Conservation (phyloP, 805 yeast genomes). For the Priceomyces medius region DNA sequence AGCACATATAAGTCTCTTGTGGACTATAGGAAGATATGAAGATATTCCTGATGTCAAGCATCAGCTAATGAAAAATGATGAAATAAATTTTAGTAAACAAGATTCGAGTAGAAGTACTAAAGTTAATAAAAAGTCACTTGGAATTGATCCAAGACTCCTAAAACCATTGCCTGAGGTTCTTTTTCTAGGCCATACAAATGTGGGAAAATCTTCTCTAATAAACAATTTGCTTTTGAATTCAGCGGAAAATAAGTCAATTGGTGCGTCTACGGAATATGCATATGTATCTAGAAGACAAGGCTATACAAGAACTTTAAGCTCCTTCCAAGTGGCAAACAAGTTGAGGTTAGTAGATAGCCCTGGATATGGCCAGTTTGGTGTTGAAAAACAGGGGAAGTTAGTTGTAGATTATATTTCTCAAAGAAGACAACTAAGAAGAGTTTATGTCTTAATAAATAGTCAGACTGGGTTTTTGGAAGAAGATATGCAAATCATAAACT, state of each 20-base stretch:
- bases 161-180: constrained; percentile 63
- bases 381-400: constrained; percentile 63
- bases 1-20: constrained; percentile 50
- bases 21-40: constrained; percentile 54
- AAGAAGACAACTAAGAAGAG: constrained; percentile 54
- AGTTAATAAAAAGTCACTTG: constrained; percentile 26
- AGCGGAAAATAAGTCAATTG: constrained; percentile 22
- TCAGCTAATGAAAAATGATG: constrained; percentile 17
- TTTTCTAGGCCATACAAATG: constrained; percentile 79
- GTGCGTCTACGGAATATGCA: constrained; percentile 43
- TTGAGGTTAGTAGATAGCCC: constrained; percentile 81
- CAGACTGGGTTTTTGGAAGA: constrained; percentile 56
- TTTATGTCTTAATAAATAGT: constrained; percentile 62
- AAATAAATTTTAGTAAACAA: constrained; percentile 23
- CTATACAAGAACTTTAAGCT: constrained; percentile 62
- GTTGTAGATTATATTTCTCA: constrained; percentile 60
- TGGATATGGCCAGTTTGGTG: constrained; percentile 81
- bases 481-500: constrained; percentile 54
- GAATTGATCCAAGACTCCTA: constrained; percentile 32
- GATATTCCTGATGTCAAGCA: constrained; percentile 59
- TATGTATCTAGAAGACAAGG: constrained; percentile 57
- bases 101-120: constrained; percentile 16
- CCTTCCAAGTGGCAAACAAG: constrained; percentile 63
- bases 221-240: constrained; percentile 54
- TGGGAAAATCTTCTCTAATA: constrained; percentile 79